Percentiles rank a stretch among this genome's conserved stretches.
These are phyloP conservation scores for Apiospora rasikravindrae DNA, from an alignment of 2,329 filamentous ascomycete species.

Conservation along the genomic window DNA sequence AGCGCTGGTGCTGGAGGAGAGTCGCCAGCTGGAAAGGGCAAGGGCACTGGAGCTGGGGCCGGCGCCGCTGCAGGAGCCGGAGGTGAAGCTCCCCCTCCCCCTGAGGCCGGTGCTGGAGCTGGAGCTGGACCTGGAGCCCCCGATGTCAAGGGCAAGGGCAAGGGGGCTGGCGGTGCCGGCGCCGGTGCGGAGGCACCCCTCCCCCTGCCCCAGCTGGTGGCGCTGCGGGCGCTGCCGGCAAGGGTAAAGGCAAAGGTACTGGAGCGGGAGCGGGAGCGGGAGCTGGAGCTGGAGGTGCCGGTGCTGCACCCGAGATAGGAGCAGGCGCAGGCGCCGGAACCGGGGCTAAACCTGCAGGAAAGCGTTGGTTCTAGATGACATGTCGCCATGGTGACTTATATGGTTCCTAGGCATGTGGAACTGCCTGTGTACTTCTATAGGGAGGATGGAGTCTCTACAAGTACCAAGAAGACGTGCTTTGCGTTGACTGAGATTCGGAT, in stretches of 20 bases:
- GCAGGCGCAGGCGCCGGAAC: not conserved
- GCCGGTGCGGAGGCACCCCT: not conserved
- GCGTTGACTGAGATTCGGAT: too few species aligned
- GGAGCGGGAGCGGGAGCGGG: not conserved
- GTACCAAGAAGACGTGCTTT: too few species aligned
- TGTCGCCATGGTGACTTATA: not conserved
- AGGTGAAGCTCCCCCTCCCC: not conserved
- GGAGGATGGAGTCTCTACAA: too few species aligned
- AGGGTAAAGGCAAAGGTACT: not conserved
- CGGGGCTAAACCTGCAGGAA: not conserved
- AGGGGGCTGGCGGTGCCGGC: not conserved
- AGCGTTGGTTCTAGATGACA: not conserved
- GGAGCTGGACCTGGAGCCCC: not conserved
- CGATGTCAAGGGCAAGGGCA: not conserved
- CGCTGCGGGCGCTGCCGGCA: not conserved
- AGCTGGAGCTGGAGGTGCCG: not conserved
- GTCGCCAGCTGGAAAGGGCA: not conserved
- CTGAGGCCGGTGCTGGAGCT: not conserved
- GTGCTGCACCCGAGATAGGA: not conserved
- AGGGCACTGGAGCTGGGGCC: not conserved
- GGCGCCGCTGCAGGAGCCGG: not conserved
- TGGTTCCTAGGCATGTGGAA: not conserved
- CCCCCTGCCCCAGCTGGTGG: not conserved
- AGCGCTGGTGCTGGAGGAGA: not conserved
- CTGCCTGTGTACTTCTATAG: not conserved